Conservation (phyloP, 2,329 filamentous ascomycete genomes). For the Aspergillus awamori region DNA sequence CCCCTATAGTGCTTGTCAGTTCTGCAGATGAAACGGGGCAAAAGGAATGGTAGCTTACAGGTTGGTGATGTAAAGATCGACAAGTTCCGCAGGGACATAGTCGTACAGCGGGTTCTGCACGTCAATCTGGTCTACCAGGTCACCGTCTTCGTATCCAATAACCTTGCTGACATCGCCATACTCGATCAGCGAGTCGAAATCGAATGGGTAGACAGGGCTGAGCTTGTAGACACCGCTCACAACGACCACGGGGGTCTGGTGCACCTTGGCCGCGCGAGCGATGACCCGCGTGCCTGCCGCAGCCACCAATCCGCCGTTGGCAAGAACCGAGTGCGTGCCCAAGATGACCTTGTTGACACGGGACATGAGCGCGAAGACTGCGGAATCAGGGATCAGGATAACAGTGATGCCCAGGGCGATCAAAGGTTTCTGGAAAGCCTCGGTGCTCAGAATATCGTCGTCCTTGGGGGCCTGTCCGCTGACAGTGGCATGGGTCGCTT, state of each 20-base stretch:
- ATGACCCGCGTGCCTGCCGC: conserved; percentile 82
- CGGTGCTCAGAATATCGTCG: conserved; percentile 51
- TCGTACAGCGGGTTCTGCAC: conserved; percentile 80
- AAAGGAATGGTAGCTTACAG: conserved; percentile 57
- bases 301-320: conserved; percentile 83
- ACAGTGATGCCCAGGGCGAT: conserved; percentile 77
- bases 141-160: conserved; percentile 76
- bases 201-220: conserved; percentile 83
- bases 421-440: conserved; percentile 74
- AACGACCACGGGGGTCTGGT: conserved; percentile 82
- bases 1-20: conserved; percentile 47
- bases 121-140: conserved; percentile 75
- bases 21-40: conserved; percentile 11
- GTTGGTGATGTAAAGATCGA: conserved; percentile 70
- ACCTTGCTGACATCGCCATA: conserved; percentile 80
- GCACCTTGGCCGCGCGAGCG: conserved; percentile 79
- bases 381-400: conserved; percentile 80
- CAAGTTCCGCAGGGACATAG: conserved; percentile 75
- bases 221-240: conserved; percentile 92
- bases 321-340: conserved; percentile 81
- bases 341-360: conserved; percentile 94
- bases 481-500: conserved; percentile 63
- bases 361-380: conserved; percentile 91
- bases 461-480: conserved; percentile 56
- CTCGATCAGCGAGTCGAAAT: conserved; percentile 80